Evolutionary conservation across 2,329 filamentous ascomycete species (phyloP).

Genomic region (Tolypocladium paradoxum): DNA sequence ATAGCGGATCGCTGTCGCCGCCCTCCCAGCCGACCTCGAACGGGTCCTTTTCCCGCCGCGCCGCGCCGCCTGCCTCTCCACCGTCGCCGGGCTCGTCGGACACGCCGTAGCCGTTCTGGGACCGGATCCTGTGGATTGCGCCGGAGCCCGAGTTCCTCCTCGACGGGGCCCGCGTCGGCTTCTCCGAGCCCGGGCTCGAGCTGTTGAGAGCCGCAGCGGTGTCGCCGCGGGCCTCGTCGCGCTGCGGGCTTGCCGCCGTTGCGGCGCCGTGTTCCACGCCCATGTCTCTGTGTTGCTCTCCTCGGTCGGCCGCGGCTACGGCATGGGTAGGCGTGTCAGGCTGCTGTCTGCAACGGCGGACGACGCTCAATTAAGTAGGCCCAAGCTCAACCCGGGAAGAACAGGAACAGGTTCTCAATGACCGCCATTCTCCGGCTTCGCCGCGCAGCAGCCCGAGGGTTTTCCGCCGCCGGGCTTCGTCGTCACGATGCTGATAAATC

Average conservation of each 20-base stretch:
- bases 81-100: constrained; percentile 17
- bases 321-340: not conserved
- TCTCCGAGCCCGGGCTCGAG: not conserved
- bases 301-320: not conserved
- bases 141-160: not conserved
- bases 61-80: constrained; percentile 2
- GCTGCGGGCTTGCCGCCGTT: not conserved
- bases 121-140: constrained; percentile 13
- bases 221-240: not conserved
- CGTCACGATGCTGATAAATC: not conserved
- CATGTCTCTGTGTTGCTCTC: not conserved
- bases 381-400: not conserved
- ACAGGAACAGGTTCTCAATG: not conserved
- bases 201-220: not conserved
- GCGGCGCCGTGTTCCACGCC: not conserved
- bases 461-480: not conserved
- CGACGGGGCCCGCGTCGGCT: not conserved
- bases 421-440: not conserved
- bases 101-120: constrained; percentile 34
- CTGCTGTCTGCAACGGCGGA: not conserved
- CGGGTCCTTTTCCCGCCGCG: constrained; percentile 25
- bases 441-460: not conserved
- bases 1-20: constrained; percentile 58
- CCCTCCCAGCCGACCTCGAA: constrained; percentile 70
- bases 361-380: not conserved